phyloP scores from a whole-genome alignment of 2,329 filamentous ascomycete species.

The Plenodomus tracheiphilus region DNA sequence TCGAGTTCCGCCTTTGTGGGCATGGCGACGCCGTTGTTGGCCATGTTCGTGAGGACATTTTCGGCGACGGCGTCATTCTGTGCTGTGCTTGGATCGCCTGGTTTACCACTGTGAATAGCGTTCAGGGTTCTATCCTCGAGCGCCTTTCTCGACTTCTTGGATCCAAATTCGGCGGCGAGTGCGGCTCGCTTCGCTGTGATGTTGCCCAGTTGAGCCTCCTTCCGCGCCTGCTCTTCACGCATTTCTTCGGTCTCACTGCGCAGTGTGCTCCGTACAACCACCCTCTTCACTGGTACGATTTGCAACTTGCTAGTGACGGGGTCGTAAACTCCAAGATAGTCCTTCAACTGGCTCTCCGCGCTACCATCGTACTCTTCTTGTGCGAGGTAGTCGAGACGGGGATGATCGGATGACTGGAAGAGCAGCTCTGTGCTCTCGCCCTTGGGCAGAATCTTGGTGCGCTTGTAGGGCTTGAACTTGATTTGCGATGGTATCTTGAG shows the following conservation, averaged over 20 bases:
- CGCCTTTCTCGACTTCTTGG: conserved; percentile 81
- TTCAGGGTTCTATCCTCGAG: conserved; percentile 71
- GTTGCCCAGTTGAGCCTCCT: conserved; percentile 32
- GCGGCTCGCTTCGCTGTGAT: conserved; percentile 66
- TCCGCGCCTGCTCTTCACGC: conserved; percentile 33
- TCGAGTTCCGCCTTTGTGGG: conserved; percentile 68
- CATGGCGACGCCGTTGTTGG: conserved; percentile 65
- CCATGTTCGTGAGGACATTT: conserved; percentile 65
- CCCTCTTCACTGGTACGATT: conserved; percentile 55
- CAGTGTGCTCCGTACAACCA: conserved; percentile 58
- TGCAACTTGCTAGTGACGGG: conserved; percentile 57
- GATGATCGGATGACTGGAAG: conserved; percentile 63
- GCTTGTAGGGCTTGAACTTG: conserved; percentile 55
- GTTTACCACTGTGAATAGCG: conserved; percentile 57
- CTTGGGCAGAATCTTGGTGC: conserved; percentile 32
- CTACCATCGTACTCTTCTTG: conserved; percentile 52
- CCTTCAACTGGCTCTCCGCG: conserved; percentile 56
- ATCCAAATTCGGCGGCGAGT: conserved; percentile 79
- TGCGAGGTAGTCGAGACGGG: conserved; percentile 67
- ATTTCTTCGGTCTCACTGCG: conserved; percentile 50
- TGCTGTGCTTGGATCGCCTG: conserved; percentile 19
- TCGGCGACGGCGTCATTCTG: conserved; percentile 36
- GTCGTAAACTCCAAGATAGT: conserved; percentile 66
- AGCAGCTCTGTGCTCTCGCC: conserved; percentile 52
- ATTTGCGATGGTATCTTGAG: conserved; percentile 45